Evolutionary conservation across 2,329 filamentous ascomycete species (phyloP), one percentile per base, ranked within the genome.

Genomic region (Aspergillus flavus): DNA sequence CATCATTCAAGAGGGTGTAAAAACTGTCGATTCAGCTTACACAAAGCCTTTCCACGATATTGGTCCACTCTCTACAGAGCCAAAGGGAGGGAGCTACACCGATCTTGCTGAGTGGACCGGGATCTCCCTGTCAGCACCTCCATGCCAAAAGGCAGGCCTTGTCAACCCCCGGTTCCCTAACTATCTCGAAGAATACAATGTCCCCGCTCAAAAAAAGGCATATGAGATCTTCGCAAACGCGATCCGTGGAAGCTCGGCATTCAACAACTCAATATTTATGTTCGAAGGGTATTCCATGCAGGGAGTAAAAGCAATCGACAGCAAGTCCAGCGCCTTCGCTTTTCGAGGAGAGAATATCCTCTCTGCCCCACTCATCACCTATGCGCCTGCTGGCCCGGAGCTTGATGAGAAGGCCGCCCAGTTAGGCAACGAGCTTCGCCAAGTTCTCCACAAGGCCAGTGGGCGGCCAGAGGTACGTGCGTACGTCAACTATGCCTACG

Each of bases 241-340:
- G 1, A 70, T 78, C n/a, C 69, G 71, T 1, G 66, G 70, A 4
- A 67, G 67, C 16, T 75, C 78, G 0, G 67, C 68, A 0, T 76
- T 79, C 43, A 77, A 76, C 57, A 68, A 76, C 66, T 80, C 80
- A 1, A 74, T 86, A 52, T 83, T 86, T 73, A 82, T 87, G 80
- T 84, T 87, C 59, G 85, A 88, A 68, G 82, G 82, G 3, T 87
- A 87, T 72, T 79, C 84, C 1, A 73, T 71, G 9, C 71, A 80
- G 26, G 85, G 80, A 1, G 79, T 87, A 2, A 69, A 78, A 58
- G 73, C 71, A 0, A 68, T 83, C 45, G 64, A 71, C 53, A 67
- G 64, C 30, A 69, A 71, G 11, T 75, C 78, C 1, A 77, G 79
- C 3, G 83, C 84, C 1, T 86, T 81, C 61, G 77, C 83, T 21